Percentiles rank a stretch among this genome's conserved stretches.
These are phyloP conservation scores for Cryptosporidium felis DNA, from an alignment of 169 alveolate species.

Conservation along the genomic window DNA sequence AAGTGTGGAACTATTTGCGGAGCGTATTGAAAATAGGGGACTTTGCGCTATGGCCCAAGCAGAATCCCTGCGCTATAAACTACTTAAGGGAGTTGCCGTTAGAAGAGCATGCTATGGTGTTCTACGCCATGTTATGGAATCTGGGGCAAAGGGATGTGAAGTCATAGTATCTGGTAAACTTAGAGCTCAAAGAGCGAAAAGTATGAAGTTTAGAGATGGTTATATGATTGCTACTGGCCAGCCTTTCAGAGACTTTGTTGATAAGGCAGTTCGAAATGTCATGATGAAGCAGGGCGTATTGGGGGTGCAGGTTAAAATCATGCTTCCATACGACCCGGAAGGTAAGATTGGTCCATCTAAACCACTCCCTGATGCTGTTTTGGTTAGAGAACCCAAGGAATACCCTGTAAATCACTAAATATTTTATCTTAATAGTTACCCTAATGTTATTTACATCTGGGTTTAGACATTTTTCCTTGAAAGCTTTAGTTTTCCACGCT, in stretches of 20 bases:
- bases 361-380: conserved; percentile 95
- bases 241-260: conserved; percentile 95
- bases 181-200: conserved; percentile 99
- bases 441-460: background rate
- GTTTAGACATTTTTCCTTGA: background rate
- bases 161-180: conserved; percentile 99
- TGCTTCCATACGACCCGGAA: conserved; percentile 97
- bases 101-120: conserved; percentile 99
- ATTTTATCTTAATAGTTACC: background rate
- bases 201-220: conserved; percentile 98
- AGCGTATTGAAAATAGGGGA: conserved; percentile 94
- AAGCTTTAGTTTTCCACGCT: background rate
- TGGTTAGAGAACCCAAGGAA: conserved; percentile 95
- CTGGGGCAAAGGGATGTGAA: conserved; percentile 99
- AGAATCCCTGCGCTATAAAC: conserved; percentile 96
- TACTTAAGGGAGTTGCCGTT: conserved; percentile 97
- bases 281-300: conserved; percentile 98
- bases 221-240: conserved; percentile 99
- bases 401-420: conserved; percentile 13
- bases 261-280: conserved; percentile 98
- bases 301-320: conserved; percentile 93
- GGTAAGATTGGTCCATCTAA: conserved; percentile 94
- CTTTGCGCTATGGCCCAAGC: conserved; percentile 99
- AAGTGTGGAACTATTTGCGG: conserved; percentile 95
- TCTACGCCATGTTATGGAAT: conserved; percentile 95